These are phyloP conservation scores for Amanita brunnescens DNA, from an alignment of 768 basidiomycete genomes.

Conservation along the genomic window DNA sequence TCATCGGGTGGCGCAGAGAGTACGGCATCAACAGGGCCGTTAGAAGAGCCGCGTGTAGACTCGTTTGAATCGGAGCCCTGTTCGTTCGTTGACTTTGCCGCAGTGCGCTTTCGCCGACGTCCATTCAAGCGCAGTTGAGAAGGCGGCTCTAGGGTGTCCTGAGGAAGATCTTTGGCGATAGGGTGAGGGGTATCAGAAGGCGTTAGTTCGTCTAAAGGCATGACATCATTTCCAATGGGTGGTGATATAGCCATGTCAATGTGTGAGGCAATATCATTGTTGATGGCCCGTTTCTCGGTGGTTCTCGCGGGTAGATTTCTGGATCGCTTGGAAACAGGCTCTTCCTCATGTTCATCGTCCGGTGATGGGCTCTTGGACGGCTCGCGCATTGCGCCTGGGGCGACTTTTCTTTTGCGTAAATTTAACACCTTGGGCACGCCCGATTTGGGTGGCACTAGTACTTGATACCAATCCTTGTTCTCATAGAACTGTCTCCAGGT, in stretches of 20 bases:
- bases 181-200: not conserved
- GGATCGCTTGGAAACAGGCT: conserved; percentile 20
- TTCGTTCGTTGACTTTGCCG: not conserved
- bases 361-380: conserved; percentile 16
- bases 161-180: not conserved
- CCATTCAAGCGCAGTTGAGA: conserved; percentile 3
- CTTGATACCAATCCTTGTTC: conserved; percentile 23
- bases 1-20: conserved; percentile 6
- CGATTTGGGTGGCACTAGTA: conserved; percentile 24
- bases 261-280: not conserved
- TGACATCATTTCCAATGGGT: not conserved
- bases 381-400: conserved; percentile 20
- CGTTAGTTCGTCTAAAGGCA: conserved; percentile 4
- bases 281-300: not conserved
- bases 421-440: conserved; percentile 19
- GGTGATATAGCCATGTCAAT: not conserved
- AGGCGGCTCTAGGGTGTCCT: conserved; percentile 2
- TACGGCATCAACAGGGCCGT: conserved; percentile 4
- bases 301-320: conserved; percentile 11
- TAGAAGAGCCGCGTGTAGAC: conserved; percentile 9
- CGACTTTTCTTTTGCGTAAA: conserved; percentile 26
- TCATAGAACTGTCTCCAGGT: conserved; percentile 22
- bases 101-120: conserved; percentile 1
- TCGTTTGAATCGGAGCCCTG: not conserved
- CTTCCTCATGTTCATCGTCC: conserved; percentile 21